Evolutionary conservation across 139 green algal genomes (phyloP).

Genomic region (Coccomyxa sp.): DNA sequence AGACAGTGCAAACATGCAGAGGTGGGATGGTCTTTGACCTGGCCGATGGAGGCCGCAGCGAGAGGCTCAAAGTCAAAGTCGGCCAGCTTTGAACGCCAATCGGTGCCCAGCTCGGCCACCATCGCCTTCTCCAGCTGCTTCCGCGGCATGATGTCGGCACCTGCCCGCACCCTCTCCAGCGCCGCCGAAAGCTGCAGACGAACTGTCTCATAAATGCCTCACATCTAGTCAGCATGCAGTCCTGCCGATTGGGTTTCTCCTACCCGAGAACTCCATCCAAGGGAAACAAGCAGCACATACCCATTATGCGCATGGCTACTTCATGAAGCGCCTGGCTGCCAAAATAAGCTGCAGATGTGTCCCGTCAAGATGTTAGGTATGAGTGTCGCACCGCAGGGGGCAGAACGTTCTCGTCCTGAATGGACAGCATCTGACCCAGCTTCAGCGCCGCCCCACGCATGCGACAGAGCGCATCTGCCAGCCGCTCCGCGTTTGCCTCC

Average conservation of each 20-base stretch:
- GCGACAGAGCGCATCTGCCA: conserved; percentile 86
- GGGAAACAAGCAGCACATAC: too few relatives aligned
- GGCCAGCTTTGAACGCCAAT: conserved; percentile 61
- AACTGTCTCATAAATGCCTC: background rate
- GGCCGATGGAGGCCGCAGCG: conserved; percentile 87
- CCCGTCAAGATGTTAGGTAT: background rate
- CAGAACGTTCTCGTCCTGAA: conserved; percentile 91
- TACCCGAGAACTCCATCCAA: too few relatives aligned
- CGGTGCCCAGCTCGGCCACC: conserved; percentile 60
- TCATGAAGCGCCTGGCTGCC: too few relatives aligned
- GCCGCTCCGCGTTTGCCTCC: conserved; percentile 83
- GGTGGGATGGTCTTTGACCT: conserved; percentile 12
- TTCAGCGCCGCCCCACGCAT: conserved; percentile 93
- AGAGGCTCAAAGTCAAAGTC: conserved; percentile 78
- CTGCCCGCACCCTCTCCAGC: conserved; percentile 78
- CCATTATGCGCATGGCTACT: too few relatives aligned
- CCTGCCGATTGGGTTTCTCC: too few relatives aligned
- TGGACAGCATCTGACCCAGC: conserved; percentile 94
- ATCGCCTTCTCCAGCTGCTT: conserved; percentile 80
- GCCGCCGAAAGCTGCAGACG: conserved; percentile 46
- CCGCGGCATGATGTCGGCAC: conserved; percentile 91
- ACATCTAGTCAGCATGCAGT: background rate
- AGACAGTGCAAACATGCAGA: too few relatives aligned
- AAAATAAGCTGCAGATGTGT: too few relatives aligned
- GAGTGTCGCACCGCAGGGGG: conserved; percentile 55